Base-by-base conservation (phyloP, 2,329 filamentous ascomycete genomes). In the Trichophyton mentagrophytes region DNA sequence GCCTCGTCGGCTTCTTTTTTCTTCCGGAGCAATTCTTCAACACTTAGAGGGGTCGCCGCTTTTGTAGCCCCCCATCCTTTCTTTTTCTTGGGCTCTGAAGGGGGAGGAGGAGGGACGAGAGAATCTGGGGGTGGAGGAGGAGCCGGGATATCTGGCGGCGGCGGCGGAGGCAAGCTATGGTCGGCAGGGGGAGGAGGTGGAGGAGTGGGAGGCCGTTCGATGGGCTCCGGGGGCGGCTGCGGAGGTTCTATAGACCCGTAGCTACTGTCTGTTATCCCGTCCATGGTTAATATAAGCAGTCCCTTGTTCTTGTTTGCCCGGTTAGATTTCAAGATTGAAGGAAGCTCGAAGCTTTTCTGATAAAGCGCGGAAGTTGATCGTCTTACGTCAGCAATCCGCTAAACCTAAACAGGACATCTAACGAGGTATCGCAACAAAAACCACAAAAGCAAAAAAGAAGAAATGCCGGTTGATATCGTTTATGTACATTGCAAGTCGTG, bases 1-100 rank as follows among this genome's bases (percentile, higher is more conserved):
- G 87, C 89, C 40, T 87, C 88, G 74, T 93, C 89, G 30, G 88
- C 87, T 64, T 89, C 89, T 70, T 88, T 89, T 79, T 95, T 95
- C 76, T 91, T 87, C 66, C 85, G 84, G 22, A 96, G 76, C 3
- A 96, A 81, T 67, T 95, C 88, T 73, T 96, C 90, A 61, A 96
- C 86, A 70, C 89, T 91, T 56, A 95, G 77, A 7, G 88, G 88
- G 5, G 71, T 70, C 2, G 67, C 61, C 5, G 70, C 64, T 69
- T 67, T 64, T 46, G 69, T 63, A 22, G 74, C 67, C 11, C 77
- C 78, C 78, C 78, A 82, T 66, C 81, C 80, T 58, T 71, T 68
- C 67, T 84, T 82, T 69, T 82, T 82, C 30, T 17, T 56, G 13
- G 11, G 40, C 60, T 38, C 51, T 20, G 79, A 77, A 20, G 78